Base-by-base conservation (phyloP, 768 basidiomycete species). In the Obba rivulosa region DNA sequence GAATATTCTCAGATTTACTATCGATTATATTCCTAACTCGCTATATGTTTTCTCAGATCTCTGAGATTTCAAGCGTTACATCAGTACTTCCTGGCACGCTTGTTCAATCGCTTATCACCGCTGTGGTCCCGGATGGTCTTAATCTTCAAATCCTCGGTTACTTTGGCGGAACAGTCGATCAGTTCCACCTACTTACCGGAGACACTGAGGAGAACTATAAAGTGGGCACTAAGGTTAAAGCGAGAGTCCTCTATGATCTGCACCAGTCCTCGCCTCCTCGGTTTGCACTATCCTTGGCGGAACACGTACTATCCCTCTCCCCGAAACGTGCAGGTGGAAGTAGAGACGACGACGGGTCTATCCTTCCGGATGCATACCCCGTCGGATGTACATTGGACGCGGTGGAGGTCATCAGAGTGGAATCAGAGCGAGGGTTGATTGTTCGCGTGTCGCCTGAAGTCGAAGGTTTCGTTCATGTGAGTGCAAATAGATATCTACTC, bases 71-170 rank as follows among this genome's bases (percentile, higher is more conserved):
- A 10, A 85, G 78, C 46, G 83, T 89, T 46, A 75, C 80, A 3
- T 94, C 93, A 1, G 66, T 98, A 41, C 78, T 97, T 37, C 95
- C 96, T 8, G 92, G 93, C 14, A 73, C 79, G 21, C 75, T 94
- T 16, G 91, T 94, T 18, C 83, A 87, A 63, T 81, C 78, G 9
- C 71, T 95, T 34, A 76, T 99, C 48, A 96, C 92, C 2, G 80
- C 81, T 17, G 75, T 87, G 18, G 72, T 81, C 36, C 71, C 83
- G 14, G 74, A 68, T 21, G 96, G 96, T 16, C 69, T 97, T 28
- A 89, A 88, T 62, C 69, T 98, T 24, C 94, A 95, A 66, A 72
- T 97, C 16, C 76, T 94, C 21, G 93, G 92, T 0, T 94, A 87
- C 65, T 98, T 92, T 66, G 85, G 90, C 34, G 95, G 92, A 25